Percentiles rank a stretch among this genome's conserved stretches.
Evolutionary conservation across 2,329 filamentous ascomycete genomes (phyloP).

Genomic region (Scedosporium dehoogii): DNA sequence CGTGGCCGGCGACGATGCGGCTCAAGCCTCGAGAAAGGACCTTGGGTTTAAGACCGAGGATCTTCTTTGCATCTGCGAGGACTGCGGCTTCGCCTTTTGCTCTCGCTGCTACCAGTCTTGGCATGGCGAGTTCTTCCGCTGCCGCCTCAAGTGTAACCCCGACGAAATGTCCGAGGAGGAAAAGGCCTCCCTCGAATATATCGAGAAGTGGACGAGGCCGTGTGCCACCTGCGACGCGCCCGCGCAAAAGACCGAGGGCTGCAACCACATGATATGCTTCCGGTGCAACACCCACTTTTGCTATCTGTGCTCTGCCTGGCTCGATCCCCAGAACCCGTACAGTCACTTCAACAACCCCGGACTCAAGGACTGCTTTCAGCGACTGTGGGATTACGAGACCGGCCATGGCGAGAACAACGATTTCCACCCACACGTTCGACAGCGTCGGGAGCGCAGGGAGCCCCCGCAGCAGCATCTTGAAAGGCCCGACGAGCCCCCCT

Average conservation of each 20-base stretch:
- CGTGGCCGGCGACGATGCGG: slow-evolving; percentile 24
- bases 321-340: slow-evolving; percentile 74
- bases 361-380: slow-evolving; percentile 60
- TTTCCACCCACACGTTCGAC: slow-evolving; percentile 9
- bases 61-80: slow-evolving; percentile 73
- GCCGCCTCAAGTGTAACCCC: slow-evolving; percentile 53
- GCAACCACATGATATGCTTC: slow-evolving; percentile 94
- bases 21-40: slow-evolving; percentile 23
- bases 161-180: slow-evolving; percentile 75
- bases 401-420: slow-evolving; percentile 49
- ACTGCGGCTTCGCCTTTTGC: slow-evolving; percentile 87
- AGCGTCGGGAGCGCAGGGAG: slow-evolving; percentile 22
- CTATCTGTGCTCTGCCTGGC: slow-evolving; percentile 85
- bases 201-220: slow-evolving; percentile 69
- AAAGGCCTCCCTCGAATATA: slow-evolving; percentile 75
- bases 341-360: slow-evolving; percentile 67
- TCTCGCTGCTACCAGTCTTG: slow-evolving; percentile 60
- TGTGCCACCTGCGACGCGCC: slow-evolving; percentile 83
- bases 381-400: slow-evolving; percentile 80
- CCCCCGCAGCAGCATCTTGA: slow-evolving; percentile 10
- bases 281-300: slow-evolving; percentile 90
- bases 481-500: slow-evolving; percentile 10
- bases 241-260: slow-evolving; percentile 83
- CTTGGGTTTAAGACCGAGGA: neutral
- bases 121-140: slow-evolving; percentile 78